These are phyloP conservation scores for Coemansia erecta DNA, from an alignment of 192 early-diverging fungal genomes.

Conservation along the genomic window DNA sequence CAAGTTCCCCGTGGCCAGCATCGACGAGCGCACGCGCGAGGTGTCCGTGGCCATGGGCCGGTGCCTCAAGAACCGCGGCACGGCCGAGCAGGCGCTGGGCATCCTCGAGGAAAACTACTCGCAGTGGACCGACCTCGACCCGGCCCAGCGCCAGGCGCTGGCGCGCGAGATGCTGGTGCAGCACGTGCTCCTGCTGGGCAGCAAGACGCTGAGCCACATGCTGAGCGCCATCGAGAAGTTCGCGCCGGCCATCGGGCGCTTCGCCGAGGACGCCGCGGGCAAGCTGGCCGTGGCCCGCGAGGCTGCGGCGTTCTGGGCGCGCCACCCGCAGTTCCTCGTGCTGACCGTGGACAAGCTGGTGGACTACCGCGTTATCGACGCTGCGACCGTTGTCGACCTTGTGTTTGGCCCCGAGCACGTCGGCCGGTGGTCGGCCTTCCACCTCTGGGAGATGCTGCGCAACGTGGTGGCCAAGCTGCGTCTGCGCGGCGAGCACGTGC, in stretches of 20 bases:
- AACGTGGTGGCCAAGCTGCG: constrained; percentile 67
- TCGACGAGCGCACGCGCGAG: constrained; percentile 62
- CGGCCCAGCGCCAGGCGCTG: constrained; percentile 26
- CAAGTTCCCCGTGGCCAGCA: constrained; percentile 59
- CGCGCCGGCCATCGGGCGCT: constrained; percentile 40
- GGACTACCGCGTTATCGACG: constrained; percentile 92
- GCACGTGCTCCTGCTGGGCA: constrained; percentile 81
- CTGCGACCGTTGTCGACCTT: constrained; percentile 76
- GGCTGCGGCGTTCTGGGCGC: constrained; percentile 77
- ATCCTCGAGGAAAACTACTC: constrained; percentile 50
- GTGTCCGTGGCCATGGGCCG: constrained; percentile 54
- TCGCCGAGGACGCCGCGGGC: constrained; percentile 57
- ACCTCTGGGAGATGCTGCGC: constrained; percentile 83
- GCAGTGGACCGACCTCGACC: constrained; percentile 45
- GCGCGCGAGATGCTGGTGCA: constrained; percentile 78
- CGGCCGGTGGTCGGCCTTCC: constrained; percentile 54
- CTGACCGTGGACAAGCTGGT: constrained; percentile 93
- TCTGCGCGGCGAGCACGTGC: constrained; percentile 17
- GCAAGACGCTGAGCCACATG: constrained; percentile 92
- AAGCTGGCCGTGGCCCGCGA: constrained; percentile 68
- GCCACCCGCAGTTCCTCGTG: constrained; percentile 86
- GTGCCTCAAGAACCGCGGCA: constrained; percentile 50
- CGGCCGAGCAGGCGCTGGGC: constrained; percentile 43
- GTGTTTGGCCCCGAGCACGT: constrained; percentile 58
- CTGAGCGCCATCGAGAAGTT: constrained; percentile 89